Evolutionary conservation across 768 basidiomycete genomes (phyloP).

Genomic region (Roridomyces roridus): DNA sequence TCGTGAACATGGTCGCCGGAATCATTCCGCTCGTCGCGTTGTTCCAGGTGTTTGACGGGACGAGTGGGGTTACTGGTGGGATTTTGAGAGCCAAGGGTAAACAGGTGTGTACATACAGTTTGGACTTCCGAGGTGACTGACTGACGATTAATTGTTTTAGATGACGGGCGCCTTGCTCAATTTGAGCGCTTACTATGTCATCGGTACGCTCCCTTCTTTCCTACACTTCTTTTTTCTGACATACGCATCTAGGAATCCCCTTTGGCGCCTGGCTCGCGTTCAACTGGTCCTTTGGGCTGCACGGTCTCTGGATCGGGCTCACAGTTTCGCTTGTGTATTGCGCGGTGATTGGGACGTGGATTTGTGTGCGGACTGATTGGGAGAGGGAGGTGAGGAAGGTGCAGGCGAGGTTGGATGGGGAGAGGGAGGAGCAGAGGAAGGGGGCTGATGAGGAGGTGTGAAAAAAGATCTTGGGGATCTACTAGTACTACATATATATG

Average conservation of each 20-base stretch:
- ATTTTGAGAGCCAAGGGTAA: conserved; percentile 86
- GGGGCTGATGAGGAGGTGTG: background rate
- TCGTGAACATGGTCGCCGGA: conserved; percentile 64
- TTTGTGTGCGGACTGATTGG: conserved; percentile 72
- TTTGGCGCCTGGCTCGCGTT: conserved; percentile 83
- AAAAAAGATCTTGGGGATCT: background rate
- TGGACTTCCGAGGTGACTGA: background rate
- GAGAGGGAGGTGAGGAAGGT: conserved; percentile 70
- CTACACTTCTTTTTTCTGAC: background rate
- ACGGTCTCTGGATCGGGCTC: conserved; percentile 87
- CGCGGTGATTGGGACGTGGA: conserved; percentile 56
- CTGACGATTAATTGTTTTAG: conserved; percentile 35
- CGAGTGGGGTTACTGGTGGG: conserved; percentile 70
- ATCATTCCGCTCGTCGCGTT: conserved; percentile 80
- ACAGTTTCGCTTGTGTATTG: conserved; percentile 69
- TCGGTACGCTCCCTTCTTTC: conserved; percentile 49
- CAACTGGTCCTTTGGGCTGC: conserved; percentile 56
- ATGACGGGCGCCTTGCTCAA: conserved; percentile 81
- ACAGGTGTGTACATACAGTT: conserved; percentile 48
- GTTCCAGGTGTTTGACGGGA: conserved; percentile 88
- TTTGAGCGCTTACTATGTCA: conserved; percentile 79
- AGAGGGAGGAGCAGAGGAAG: conserved; percentile 29
- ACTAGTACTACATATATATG: no score
- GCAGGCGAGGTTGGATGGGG: conserved; percentile 53
- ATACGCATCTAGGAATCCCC: conserved; percentile 63